These are phyloP conservation scores for Naematelia aurantialba DNA, from an alignment of 768 basidiomycete genomes.

Conservation along the genomic window DNA sequence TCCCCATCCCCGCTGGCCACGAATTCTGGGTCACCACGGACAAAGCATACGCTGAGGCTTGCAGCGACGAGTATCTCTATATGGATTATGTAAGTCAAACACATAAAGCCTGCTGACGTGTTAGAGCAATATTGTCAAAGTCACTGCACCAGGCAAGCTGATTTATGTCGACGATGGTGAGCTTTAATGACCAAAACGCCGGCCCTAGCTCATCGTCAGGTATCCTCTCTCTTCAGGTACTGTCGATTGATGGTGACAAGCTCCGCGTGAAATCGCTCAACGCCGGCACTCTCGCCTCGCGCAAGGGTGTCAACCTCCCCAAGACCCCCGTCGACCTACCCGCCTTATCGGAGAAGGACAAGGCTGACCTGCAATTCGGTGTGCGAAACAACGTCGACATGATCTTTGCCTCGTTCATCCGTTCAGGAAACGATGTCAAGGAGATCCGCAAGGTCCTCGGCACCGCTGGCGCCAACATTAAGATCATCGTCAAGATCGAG, in stretches of 20 bases:
- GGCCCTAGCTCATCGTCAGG: conserved; percentile 52
- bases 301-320: conserved; percentile 98
- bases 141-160: conserved; percentile 92
- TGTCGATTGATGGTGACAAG: conserved; percentile 75
- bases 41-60: conserved; percentile 67
- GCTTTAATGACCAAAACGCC: conserved; percentile 9
- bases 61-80: conserved; percentile 80
- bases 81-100: conserved; percentile 78
- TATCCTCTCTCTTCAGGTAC: conserved; percentile 87
- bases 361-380: conserved; percentile 87
- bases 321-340: conserved; percentile 97
- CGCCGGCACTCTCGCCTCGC: conserved; percentile 86
- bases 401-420: conserved; percentile 99
- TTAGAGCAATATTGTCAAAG: conserved; percentile 86
- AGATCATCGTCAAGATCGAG: conserved; percentile 99
- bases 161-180: conserved; percentile 95
- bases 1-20: conserved; percentile 81
- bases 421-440: conserved; percentile 85
- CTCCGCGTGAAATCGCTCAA: conserved; percentile 83
- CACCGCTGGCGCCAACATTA: conserved; percentile 90
- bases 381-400: conserved; percentile 98
- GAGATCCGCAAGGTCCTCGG: conserved; percentile 93
- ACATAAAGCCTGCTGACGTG: neutral
- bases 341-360: conserved; percentile 96
- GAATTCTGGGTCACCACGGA: conserved; percentile 90